Conservation (phyloP, 805 yeast species). For the Komagataella phaffii region DNA sequence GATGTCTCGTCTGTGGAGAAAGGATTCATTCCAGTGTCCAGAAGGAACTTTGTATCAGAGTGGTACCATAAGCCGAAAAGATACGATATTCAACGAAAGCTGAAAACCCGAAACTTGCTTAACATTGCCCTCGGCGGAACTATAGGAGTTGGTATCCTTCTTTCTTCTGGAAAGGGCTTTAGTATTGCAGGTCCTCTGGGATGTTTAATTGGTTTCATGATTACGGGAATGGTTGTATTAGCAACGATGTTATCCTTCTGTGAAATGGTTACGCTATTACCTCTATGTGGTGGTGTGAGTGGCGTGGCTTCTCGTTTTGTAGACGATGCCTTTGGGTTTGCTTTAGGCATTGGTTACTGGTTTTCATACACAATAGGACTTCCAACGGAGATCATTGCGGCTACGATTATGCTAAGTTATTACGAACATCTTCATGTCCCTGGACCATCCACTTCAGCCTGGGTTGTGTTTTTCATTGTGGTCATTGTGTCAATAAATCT, state of each 20-base stretch:
- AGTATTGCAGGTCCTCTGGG: constrained; percentile 72
- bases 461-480: constrained; percentile 45
- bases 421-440: constrained; percentile 44
- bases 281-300: constrained; percentile 68
- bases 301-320: constrained; percentile 66
- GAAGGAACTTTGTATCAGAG: not conserved
- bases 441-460: constrained; percentile 45
- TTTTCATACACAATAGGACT: constrained; percentile 56
- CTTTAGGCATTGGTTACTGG: constrained; percentile 66
- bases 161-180: constrained; percentile 62
- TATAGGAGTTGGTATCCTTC: constrained; percentile 60
- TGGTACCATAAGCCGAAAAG: not conserved
- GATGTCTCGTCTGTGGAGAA: not conserved
- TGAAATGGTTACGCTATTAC: constrained; percentile 70
- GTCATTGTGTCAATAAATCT: constrained; percentile 37
- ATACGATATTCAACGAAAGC: constrained; percentile 34
- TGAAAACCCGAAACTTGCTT: constrained; percentile 56
- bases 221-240: constrained; percentile 53
- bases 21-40: constrained; percentile 2
- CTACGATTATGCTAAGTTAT: constrained; percentile 61
- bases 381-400: constrained; percentile 74
- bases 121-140: constrained; percentile 75
- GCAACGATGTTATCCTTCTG: constrained; percentile 65
- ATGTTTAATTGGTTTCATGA: constrained; percentile 47
- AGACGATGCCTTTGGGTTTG: constrained; percentile 67